Percentiles rank a stretch among this genome's conserved stretches.
Conservation (phyloP, 192 early-diverging fungal genomes). For the Backusella macrospora region DNA sequence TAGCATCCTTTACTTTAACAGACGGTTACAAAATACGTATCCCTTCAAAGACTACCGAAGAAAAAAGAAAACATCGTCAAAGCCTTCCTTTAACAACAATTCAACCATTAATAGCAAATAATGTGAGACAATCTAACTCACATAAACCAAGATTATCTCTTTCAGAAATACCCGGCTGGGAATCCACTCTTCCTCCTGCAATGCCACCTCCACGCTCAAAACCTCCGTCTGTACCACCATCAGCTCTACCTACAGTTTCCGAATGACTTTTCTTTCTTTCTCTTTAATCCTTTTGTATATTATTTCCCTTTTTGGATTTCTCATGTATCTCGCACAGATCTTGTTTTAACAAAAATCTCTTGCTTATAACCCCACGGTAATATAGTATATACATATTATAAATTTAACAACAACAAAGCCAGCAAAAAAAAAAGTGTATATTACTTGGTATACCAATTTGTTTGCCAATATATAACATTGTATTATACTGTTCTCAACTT, state of each 20-base stretch:
- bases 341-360: background rate
- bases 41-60: background rate
- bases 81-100: background rate
- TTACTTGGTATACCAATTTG: background rate
- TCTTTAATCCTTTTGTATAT: conserved; percentile 4
- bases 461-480: no score
- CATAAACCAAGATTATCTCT: conserved; percentile 13
- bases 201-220: conserved; percentile 27
- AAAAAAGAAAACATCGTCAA: background rate
- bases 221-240: conserved; percentile 24
- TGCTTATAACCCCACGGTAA: background rate
- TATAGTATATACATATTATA: background rate
- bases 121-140: background rate
- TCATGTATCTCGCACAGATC: conserved; percentile 3
- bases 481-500: no score
- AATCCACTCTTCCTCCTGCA: conserved; percentile 22
- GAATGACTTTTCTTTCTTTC: conserved; percentile 1
- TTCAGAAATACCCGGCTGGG: conserved; percentile 26
- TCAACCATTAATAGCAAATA: background rate
- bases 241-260: conserved; percentile 8
- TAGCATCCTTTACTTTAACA: conserved; percentile 6
- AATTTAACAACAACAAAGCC: background rate
- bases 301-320: conserved; percentile 9
- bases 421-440: background rate
- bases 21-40: conserved; percentile 19